Base-by-base conservation (phyloP, 2,329 filamentous ascomycete genomes). In the Coniochaeta ligniaria region DNA sequence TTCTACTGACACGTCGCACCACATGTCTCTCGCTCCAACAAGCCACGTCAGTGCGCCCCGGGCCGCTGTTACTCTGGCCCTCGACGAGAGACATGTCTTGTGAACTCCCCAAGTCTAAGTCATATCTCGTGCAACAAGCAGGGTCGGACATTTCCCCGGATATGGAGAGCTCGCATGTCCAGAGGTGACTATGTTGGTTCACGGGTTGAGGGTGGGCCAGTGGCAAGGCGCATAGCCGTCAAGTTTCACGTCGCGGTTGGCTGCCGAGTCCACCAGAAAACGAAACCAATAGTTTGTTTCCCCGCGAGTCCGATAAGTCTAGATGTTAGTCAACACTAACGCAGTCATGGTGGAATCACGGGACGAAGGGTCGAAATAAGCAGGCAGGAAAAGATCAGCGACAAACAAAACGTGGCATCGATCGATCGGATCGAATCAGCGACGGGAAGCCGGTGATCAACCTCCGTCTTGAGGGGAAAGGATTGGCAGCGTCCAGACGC, bases 361-460 rank as follows among this genome's bases (percentile, higher is more conserved):
- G 12, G 35, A 38, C n/a, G 16, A 38, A 31, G 9, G 28, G 28
- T 9, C 28, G 28, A 9, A 31, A 31, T 31, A 31, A 9, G 28
- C 28, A 31, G 9, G 28, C 28, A 31, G 38, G 17, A 31, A 26
- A 38, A 22, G 54, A 56, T 36, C 54, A 38, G 54, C 54, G 54
- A 28, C 54, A 56, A 36, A 56, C 54, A 38, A 26, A 56, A 36
- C 54, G 33, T 56, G 31, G 54, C 54, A 38, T 6, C 31, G 54
- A 56, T 56, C 54, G 33, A 56, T 56, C 54, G 22, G 54, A 31
- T 52, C 54, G 54, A 38, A 56, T 56, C 54, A 38, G 26, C 47
- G 24, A 47, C 22, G 43, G 22, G 20, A n/a, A n/a, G 12, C 6
- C 22, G 43, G 24, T 4, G 9, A 12, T 47, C n/a, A 5, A 12